These are phyloP conservation scores for Candida nonsorbophila DNA, from an alignment of 805 yeast genomes.

Conservation along the genomic window DNA sequence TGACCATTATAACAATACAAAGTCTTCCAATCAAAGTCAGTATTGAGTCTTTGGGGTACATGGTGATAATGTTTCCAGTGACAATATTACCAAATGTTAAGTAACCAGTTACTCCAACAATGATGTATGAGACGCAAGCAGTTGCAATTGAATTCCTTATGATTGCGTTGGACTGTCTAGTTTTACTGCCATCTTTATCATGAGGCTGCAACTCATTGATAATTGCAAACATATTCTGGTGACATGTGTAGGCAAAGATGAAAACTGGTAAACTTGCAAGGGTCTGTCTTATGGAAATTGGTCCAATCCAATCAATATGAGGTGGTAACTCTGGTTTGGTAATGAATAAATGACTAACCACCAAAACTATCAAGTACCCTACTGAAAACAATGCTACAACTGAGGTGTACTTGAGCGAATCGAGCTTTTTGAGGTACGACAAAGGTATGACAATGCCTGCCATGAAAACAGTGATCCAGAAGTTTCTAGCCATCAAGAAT, in stretches of 20 bases:
- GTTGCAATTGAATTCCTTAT: slow-evolving; percentile 49
- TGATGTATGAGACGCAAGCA: slow-evolving; percentile 52
- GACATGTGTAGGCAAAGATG: slow-evolving; percentile 77
- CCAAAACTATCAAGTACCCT: slow-evolving; percentile 53
- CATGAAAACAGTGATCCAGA: slow-evolving; percentile 53
- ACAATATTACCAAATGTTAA: slow-evolving; percentile 62
- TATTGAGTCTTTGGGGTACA: slow-evolving; percentile 50
- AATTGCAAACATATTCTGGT: slow-evolving; percentile 75
- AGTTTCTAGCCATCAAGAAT: slow-evolving; percentile 30
- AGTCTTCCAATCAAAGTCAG: slow-evolving; percentile 52
- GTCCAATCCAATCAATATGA: slow-evolving; percentile 31
- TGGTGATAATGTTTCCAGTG: slow-evolving; percentile 59
- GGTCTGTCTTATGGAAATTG: slow-evolving; percentile 30
- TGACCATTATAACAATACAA: slow-evolving; percentile 61
- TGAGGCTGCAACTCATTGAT: slow-evolving; percentile 56
- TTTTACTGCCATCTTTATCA: slow-evolving; percentile 31
- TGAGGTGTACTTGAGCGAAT: slow-evolving; percentile 66
- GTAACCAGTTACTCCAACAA: slow-evolving; percentile 68
- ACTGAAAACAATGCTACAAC: slow-evolving; percentile 65
- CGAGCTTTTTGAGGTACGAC: slow-evolving; percentile 55
- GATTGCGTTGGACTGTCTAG: slow-evolving; percentile 45
- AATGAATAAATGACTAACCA: slow-evolving; percentile 43
- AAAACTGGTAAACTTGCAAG: slow-evolving; percentile 67
- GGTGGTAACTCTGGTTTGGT: slow-evolving; percentile 14
- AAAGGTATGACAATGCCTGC: slow-evolving; percentile 56